Conservation (phyloP, 1,284 basidiomycete genomes). For the Heterobasidion occidentale region DNA sequence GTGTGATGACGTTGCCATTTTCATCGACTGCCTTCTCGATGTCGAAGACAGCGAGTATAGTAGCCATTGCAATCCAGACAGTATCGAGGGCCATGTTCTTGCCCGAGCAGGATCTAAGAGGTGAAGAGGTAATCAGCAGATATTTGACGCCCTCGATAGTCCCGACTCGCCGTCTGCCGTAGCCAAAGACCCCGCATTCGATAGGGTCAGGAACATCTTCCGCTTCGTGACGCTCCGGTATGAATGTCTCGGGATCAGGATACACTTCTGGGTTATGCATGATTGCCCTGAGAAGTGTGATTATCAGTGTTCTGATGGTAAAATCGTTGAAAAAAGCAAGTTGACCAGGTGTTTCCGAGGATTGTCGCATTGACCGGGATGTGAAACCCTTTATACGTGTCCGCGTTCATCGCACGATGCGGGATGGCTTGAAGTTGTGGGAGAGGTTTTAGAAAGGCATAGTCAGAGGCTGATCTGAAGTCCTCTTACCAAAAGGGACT, state of each 20-base stretch:
- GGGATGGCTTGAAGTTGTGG: constrained; percentile 4
- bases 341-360: constrained; percentile 34
- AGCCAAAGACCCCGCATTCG: constrained; percentile 23
- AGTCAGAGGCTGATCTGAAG: not conserved
- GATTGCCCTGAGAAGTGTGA: not conserved
- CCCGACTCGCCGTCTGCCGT: constrained; percentile 26
- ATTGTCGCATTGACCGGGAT: constrained; percentile 34
- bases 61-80: constrained; percentile 40
- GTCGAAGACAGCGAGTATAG: constrained; percentile 33
- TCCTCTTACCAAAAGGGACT: not conserved
- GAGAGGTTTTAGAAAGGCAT: not conserved
- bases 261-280: constrained; percentile 1
- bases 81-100: constrained; percentile 34
- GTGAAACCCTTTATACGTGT: constrained; percentile 33
- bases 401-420: constrained; percentile 20
- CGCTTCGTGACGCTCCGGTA: constrained; percentile 14
- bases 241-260: constrained; percentile 2
- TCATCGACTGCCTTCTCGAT: constrained; percentile 32
- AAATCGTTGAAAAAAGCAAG: not conserved
- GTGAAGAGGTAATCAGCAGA: not conserved
- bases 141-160: not conserved
- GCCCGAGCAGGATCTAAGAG: constrained; percentile 38
- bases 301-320: not conserved
- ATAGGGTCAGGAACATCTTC: constrained; percentile 14
- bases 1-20: constrained; percentile 30